Percentiles rank a stretch among this genome's conserved stretches.
phyloP scores from a whole-genome alignment of 2,329 filamentous ascomycete genomes.

The Lasiodiplodia sp. region DNA sequence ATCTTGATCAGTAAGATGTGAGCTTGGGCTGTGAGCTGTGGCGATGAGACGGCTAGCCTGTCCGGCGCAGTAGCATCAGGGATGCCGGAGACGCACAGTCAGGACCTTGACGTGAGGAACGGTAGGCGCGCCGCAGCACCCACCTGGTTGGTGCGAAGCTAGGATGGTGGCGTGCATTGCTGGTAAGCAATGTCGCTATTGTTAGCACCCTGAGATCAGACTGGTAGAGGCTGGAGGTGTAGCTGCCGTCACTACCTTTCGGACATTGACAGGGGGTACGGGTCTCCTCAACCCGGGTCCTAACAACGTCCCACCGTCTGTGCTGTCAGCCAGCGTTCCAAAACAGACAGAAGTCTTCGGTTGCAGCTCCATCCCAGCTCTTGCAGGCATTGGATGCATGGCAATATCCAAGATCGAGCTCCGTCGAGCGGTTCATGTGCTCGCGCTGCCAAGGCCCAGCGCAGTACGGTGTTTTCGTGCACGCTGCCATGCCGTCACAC shows the following conservation, averaged over 20 bases:
- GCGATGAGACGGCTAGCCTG: constrained; percentile 39
- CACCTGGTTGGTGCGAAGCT: constrained; percentile 30
- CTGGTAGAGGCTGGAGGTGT: constrained; percentile 31
- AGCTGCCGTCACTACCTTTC: constrained; percentile 29
- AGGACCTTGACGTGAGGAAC: constrained; percentile 50
- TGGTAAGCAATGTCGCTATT: constrained; percentile 31
- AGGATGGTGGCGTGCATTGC: constrained; percentile 30
- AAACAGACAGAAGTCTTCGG: constrained; percentile 28
- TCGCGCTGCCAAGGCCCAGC: constrained; percentile 16
- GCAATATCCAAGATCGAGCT: constrained; percentile 14
- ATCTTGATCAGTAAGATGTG: constrained; percentile 26
- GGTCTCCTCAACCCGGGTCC: constrained; percentile 30
- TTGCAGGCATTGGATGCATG: constrained; percentile 26
- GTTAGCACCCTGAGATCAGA: constrained; percentile 30
- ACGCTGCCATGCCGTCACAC: constrained; percentile 23
- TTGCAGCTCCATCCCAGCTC: constrained; percentile 30
- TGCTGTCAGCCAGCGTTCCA: constrained; percentile 31
- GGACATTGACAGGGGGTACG: constrained; percentile 32
- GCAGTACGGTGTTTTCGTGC: constrained; percentile 20
- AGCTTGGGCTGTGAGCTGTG: constrained; percentile 26
- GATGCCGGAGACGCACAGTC: constrained; percentile 49
- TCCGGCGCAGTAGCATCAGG: constrained; percentile 41
- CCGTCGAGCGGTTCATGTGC: constrained; percentile 18
- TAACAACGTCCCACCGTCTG: constrained; percentile 30
- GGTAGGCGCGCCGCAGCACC: constrained; percentile 25